phyloP scores from a whole-genome alignment of 2,329 filamentous ascomycete species.

The Chrysosporium queenslandicum region DNA sequence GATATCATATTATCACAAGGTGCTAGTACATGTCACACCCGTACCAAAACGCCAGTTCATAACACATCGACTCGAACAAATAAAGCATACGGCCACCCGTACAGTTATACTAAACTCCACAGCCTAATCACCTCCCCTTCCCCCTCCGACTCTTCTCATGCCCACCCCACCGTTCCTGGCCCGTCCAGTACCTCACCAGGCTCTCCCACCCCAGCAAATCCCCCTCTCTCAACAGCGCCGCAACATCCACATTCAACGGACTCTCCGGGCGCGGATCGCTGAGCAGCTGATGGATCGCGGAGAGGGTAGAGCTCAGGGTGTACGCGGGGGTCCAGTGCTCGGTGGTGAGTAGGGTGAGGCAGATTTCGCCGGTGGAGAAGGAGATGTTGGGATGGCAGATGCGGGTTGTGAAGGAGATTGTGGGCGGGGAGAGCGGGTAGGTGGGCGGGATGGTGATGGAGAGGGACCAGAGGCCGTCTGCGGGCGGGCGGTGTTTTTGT shows the following conservation, averaged over 20 bases:
- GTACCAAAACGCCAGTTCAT: background rate
- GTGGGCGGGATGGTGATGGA: constrained; percentile 61
- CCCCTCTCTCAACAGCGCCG: constrained; percentile 37
- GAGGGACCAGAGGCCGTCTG: constrained; percentile 76
- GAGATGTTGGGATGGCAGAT: constrained; percentile 76
- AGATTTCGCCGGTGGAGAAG: constrained; percentile 75
- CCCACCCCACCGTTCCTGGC: constrained; percentile 38
- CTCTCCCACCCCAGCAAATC: constrained; percentile 39
- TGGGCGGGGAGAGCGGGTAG: constrained; percentile 72
- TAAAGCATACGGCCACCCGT: too few relatives aligned
- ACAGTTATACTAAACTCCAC: background rate
- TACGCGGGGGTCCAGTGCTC: constrained; percentile 76
- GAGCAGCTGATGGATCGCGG: constrained; percentile 40
- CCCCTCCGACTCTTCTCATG: background rate
- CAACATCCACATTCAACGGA: constrained; percentile 42
- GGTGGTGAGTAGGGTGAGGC: constrained; percentile 69
- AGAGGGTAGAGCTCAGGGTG: constrained; percentile 50
- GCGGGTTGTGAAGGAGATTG: constrained; percentile 69
- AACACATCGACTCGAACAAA: too few relatives aligned
- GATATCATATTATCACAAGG: background rate
- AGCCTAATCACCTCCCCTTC: background rate
- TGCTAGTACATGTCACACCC: background rate
- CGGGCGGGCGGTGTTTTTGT: too few relatives aligned
- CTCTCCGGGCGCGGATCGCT: constrained; percentile 39
- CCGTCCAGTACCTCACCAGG: constrained; percentile 40